A percentile compares a stretch with the other conserved stretches of the same genome.
Evolutionary conservation across 2,329 filamentous ascomycete species (phyloP).

Genomic region (Penicillium sp.): DNA sequence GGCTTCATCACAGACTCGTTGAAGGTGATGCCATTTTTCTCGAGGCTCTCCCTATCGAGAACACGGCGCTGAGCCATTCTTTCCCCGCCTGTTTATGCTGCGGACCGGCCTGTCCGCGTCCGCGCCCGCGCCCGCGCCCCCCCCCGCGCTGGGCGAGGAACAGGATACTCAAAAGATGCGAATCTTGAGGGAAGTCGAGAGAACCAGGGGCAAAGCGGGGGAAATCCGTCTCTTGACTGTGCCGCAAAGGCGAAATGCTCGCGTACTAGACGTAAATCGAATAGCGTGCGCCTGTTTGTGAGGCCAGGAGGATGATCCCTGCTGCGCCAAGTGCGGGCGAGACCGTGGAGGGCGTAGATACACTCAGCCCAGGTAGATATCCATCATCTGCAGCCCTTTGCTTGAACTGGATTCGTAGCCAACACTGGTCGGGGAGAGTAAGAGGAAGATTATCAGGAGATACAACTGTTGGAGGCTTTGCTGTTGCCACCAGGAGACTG

Average conservation of each 20-base stretch:
- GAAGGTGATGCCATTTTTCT: not conserved
- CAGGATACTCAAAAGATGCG: not conserved
- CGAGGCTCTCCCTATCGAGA: not conserved
- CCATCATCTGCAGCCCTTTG: slow-evolving; percentile 34
- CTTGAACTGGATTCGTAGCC: slow-evolving; percentile 22
- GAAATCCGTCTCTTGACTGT: not conserved
- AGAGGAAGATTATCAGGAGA: too few species aligned
- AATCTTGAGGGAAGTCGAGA: not conserved
- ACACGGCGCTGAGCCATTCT: too few species aligned
- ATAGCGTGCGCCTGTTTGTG: not conserved
- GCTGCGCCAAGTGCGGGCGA: not conserved
- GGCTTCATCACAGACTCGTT: too few species aligned
- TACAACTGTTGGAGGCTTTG: too few species aligned
- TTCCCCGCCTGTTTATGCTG: not conserved
- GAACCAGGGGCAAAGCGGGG: not conserved
- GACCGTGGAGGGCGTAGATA: not conserved
- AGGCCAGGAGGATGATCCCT: not conserved
- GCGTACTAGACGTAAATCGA: not conserved
- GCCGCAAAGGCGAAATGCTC: not conserved
- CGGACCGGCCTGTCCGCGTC: not conserved
- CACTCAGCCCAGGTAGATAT: slow-evolving; percentile 26
- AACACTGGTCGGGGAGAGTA: too few species aligned
- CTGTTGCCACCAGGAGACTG: not conserved
- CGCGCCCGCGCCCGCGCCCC: too few species aligned
- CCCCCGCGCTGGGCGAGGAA: not conserved